Evolutionary conservation across 768 basidiomycete species (phyloP), one percentile per base, ranked within the genome.

Genomic region (Lentinula lateritia): DNA sequence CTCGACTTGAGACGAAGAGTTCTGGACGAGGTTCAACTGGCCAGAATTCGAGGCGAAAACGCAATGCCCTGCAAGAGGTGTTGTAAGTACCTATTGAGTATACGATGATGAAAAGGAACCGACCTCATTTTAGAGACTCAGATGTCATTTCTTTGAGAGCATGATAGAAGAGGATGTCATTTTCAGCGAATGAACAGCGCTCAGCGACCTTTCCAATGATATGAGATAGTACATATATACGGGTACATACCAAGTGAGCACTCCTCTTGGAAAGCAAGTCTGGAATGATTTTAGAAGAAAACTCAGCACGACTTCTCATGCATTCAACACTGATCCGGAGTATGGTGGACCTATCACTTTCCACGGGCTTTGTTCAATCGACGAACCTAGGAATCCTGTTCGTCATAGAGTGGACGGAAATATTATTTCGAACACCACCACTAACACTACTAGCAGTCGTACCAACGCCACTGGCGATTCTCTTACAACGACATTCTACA

Each of bases 321-420:
- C 32, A 16, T 46, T 45, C 18, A 43, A 46, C 39, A 58, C 56
- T 2, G 56, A 58, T 15, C 56, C 42, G 16, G 56, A 58, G 35
- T 58, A 45, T 23, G 56, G 56, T 6, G 56, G 56, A 9, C 56
- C 56, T 36, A 45, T 58, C 20, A 45, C 56, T 43, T 45, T 58
- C 28, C 56, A 45, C 28, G 23, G 41, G 15, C 13, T 46, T n/a
- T 23, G 42, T 6, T 58, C 42, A 5, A 32, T 45, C 9, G 56
- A 58, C 6, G 41, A 43, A 45, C 56, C 56, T 16, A 43, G 42
- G 23, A 45, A 46, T 32, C 41, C 42, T 34, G 15, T 20, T 5
- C 41, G 18, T 6, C 34, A 56, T 15, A 38, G n/a, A n/a, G n/a
- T 43, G 18, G 13, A 52, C 20, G 32, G 35, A 8, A 23, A 36